Base-by-base conservation (phyloP, 106 monocot species). In the Narthecium ossifragum region DNA sequence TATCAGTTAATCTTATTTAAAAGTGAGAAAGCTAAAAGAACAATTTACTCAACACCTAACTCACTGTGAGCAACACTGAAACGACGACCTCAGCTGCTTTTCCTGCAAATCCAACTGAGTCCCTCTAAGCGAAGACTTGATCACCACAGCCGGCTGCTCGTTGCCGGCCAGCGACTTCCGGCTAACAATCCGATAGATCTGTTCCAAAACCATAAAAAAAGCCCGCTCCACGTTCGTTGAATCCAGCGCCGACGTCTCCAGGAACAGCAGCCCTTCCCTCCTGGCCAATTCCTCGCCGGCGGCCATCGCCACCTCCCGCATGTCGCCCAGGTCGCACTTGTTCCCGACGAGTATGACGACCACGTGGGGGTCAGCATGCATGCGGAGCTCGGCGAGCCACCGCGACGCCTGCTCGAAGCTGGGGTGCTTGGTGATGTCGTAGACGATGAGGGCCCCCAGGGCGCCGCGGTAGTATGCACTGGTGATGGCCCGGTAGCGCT, bases 391-490 rank as follows among this genome's bases (percentile, higher is more conserved):
- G 10, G 47, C 37, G 11, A 75, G 40, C 75, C 69, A 75, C 25
- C 75, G 68, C 26, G 68, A 50, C 47, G 69, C 51, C 28, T 59
- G 55, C 31, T 69, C 51, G 69, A 75, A 75, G 40, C 51, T 58
- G 18, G 27, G 10, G 26, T 14, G 5, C 26, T 36, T 56, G 61
- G 64, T 75, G 63, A 75, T 34, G 69, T 75, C 63, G 50, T 75
- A 75, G 24, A 73, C 68, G 37, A 75, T 27, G 28, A 75, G 62
- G 12, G 68, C 67, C 1, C 75, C 75, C 4, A 75, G 48, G 4
- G 75, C 75, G 29, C 75, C 75, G 2, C 75, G 61, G 68, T 68
- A 68, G 75, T 75, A 75, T 11, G 75, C 75, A 43, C 55, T 62
- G 47, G 75, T 75, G 37, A 75, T 26, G 37, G 75, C n/a, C 7